Evolutionary conservation across 768 basidiomycete genomes (phyloP), one percentile per base, ranked within the genome.

Genomic region (Xanthoconium stramineum): DNA sequence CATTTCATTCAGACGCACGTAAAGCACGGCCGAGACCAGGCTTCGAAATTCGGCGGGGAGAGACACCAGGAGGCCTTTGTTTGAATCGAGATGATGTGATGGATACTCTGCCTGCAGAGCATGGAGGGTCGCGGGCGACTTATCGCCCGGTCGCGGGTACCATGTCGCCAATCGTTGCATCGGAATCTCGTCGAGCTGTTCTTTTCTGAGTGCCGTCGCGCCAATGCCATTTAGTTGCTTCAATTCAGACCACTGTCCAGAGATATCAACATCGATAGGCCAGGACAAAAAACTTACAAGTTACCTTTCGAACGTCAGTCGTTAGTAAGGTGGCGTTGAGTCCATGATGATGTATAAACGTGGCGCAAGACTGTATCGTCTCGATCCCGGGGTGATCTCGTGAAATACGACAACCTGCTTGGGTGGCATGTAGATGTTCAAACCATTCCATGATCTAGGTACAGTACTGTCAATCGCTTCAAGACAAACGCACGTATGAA

Each of bases 381-480:
- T 80, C 72, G 20, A 82, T 72, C 19, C 79, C 83, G 2, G 76
- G 78, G 53, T 79, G 78, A 32, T 59, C 62, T 17, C 12, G 54
- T 13, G 61, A 53, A 7, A 53, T 6, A 6, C 17, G 53, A 2
- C 7, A 29, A 1, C 42, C 33, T 4, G 40, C 37, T 14, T 48
- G 44, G 12, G 54, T 19, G 24, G 46, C 38, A 38, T 53, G 59
- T 58, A 67, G 73, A 53, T 65, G 66, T 52, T 81, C 79, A 58
- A 76, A 76, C 68, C 72, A 73, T 50, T 66, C 61, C 55, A 82
- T 70, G 47, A 81, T 57, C 80, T 80, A 57, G 32, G 50, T 32
- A 38, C 37, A 49, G 8, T 13, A 33, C 51, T 32, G 60, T 57
- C 47, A 56, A 33, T 51, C n/a, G n/a, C 11, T 3, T 47, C 50